Evolutionary conservation across 129 eudicot species (phyloP), one percentile per base, ranked within the genome.

Genomic region (Helianthus tuberosus): DNA sequence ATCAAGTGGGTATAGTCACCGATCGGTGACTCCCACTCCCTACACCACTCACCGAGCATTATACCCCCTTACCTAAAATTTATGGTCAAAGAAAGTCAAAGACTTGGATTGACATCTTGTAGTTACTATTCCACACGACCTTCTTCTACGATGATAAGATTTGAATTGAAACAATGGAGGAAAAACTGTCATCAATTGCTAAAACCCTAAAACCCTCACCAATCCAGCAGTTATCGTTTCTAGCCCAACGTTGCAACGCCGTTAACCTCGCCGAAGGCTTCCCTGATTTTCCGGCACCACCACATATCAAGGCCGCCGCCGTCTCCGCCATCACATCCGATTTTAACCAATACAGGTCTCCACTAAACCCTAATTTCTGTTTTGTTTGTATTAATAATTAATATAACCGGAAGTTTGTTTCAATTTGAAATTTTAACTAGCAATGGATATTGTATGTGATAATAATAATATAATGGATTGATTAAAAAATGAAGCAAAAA

Each of bases 251-350:
- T 41, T 84, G 81, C 76, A 87, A 91, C 75, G 99, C 97, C 76
- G 71, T 95, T 64, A 95, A 91, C 85, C 97, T 95, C 53, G 99
- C 99, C 60, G 99, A 95, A 77, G 99, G 99, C 60, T 91, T 87
- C 80, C 99, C 99, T 39, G 97, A 95, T 80, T 91, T 91, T 27
- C 87, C 97, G 6, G 96, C 97, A 44, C 97, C 99, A 43, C 64
- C 75, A 0, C 89, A 77, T 82, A 57, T 95, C 72, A 95, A 95
- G 79, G 61, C 81, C 47, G 97, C 99, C n/a, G 99, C 99, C 86
- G 80, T 89, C 76, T 69, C 90, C 17, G 97, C 99, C 84, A 95
- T 95, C 66, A 67, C 69, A 13, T 87, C 97, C 71, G 99, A 91
- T 77, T 87, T 91, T 74, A 95, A 95, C 75, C 99, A 95, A 86